A percentile compares a stretch with the other conserved stretches of the same genome.
Conservation (phyloP, 495 filamentous ascomycete species). For the Aspergillus sclerotiicarbonarius region DNA sequence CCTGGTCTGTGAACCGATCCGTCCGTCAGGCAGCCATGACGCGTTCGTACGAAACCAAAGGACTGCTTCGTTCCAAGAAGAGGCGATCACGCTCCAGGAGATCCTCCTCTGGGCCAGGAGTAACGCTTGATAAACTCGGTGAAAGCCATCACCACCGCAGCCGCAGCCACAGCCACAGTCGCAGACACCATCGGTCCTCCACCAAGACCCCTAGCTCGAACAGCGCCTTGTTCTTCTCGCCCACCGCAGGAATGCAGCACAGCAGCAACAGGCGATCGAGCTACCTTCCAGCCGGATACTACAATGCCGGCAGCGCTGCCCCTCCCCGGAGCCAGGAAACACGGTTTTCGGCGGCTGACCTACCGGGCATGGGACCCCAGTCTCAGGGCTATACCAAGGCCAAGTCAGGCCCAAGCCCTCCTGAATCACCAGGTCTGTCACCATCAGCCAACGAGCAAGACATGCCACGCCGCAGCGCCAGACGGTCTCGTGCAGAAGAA, state of each 20-base stretch:
- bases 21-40: slow-evolving; percentile 73
- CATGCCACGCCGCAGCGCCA: slow-evolving; percentile 28
- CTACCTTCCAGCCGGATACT: slow-evolving; percentile 92
- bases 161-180: slow-evolving; percentile 39
- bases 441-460: slow-evolving; percentile 38
- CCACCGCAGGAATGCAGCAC: slow-evolving; percentile 64
- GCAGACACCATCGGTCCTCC: slow-evolving; percentile 24
- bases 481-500: slow-evolving; percentile 35
- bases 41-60: slow-evolving; percentile 70
- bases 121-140: slow-evolving; percentile 56
- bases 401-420: slow-evolving; percentile 55
- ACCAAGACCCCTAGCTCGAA: slow-evolving; percentile 50
- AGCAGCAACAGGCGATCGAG: slow-evolving; percentile 56
- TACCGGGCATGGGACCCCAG: slow-evolving; percentile 23
- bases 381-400: slow-evolving; percentile 38
- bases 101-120: slow-evolving; percentile 17
- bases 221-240: slow-evolving; percentile 85
- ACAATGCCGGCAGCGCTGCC: slow-evolving; percentile 64
- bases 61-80: slow-evolving; percentile 53
- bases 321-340: slow-evolving; percentile 37
- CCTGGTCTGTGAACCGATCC: slow-evolving; percentile 88
- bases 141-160: slow-evolving; percentile 23
- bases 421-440: slow-evolving; percentile 60
- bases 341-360: slow-evolving; percentile 13
- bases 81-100: slow-evolving; percentile 30